Percentiles rank a stretch among this genome's conserved stretches.
These are phyloP conservation scores for Diospyros kaki DNA, from an alignment of 148 eudicot genomes.

Conservation along the genomic window DNA sequence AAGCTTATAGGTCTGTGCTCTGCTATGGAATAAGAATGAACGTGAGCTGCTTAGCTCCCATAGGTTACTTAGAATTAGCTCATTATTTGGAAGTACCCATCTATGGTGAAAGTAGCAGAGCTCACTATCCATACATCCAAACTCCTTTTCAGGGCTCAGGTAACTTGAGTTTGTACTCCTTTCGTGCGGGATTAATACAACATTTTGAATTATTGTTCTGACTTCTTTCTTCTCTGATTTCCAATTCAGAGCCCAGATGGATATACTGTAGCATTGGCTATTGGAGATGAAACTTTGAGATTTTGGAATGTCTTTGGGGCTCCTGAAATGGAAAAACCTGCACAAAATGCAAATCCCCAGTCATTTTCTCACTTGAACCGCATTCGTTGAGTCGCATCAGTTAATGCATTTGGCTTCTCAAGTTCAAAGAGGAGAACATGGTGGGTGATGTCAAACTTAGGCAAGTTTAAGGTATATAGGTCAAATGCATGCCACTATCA, in stretches of 20 bases:
- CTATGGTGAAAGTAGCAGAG: slow-evolving; percentile 34
- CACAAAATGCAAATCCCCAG: slow-evolving; percentile 14
- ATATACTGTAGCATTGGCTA: slow-evolving; percentile 31
- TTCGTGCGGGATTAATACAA: no score
- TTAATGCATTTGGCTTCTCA: no score
- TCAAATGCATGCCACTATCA: no score
- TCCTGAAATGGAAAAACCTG: slow-evolving; percentile 26
- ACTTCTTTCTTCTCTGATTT: neutral
- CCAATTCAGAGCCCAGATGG: slow-evolving; percentile 47
- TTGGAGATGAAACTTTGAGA: slow-evolving; percentile 37
- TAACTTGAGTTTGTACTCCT: neutral
- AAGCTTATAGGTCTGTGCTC: slow-evolving; percentile 31
- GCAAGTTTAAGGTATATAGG: no score
- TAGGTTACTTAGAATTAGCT: slow-evolving; percentile 29
- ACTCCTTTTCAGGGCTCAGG: slow-evolving; percentile 33
- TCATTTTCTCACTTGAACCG: slow-evolving; percentile 33
- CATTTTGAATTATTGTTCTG: neutral
- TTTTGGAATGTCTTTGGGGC: slow-evolving; percentile 40
- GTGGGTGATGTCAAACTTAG: no score
- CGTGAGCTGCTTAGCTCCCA: slow-evolving; percentile 35
- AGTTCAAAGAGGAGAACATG: no score
- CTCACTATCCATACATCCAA: slow-evolving; percentile 31
- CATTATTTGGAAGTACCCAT: slow-evolving; percentile 38
- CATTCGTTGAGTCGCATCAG: slow-evolving; percentile 37
- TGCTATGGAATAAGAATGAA: slow-evolving; percentile 33